A percentile compares a stretch with the other conserved stretches of the same genome.
These are phyloP conservation scores for Immersiella caudata DNA, from an alignment of 495 filamentous ascomycete genomes.

Conservation along the genomic window DNA sequence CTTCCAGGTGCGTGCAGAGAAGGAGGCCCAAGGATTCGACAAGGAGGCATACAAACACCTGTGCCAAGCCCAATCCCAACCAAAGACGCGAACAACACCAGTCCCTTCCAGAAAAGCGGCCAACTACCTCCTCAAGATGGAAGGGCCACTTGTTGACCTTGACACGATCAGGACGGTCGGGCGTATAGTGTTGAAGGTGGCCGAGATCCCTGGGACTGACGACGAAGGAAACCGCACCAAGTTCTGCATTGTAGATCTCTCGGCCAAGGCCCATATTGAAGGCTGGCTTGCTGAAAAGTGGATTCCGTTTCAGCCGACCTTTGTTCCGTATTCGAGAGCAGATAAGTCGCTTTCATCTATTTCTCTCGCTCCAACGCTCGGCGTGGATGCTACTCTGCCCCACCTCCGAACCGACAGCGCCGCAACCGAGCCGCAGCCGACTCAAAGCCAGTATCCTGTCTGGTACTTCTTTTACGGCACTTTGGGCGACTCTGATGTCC, in stretches of 20 bases:
- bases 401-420: conserved; percentile 31
- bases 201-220: conserved; percentile 12
- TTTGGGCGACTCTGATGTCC: conserved; percentile 33
- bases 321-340: conserved; percentile 38
- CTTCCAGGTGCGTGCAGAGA: conserved; percentile 13
- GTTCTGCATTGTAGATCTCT: conserved; percentile 19
- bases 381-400: conserved; percentile 45
- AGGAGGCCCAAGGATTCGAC: conserved; percentile 21
- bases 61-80: conserved; percentile 11
- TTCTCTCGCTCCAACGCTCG: conserved; percentile 45
- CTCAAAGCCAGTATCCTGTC: conserved; percentile 46
- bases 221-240: conserved; percentile 13
- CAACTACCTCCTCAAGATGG: conserved; percentile 23
- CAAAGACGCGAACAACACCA: conserved; percentile 9
- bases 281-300: conserved; percentile 3
- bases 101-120: conserved; percentile 7
- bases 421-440: conserved; percentile 12
- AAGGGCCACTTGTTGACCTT: conserved; percentile 12
- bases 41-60: conserved; percentile 24
- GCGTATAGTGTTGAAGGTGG: neutral
- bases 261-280: conserved; percentile 1
- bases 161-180: conserved; percentile 8
- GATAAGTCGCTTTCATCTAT: conserved; percentile 40
- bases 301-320: conserved; percentile 31
- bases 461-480: conserved; percentile 51